Percentiles rank a stretch among this genome's conserved stretches.
Conservation (phyloP, 1,284 basidiomycete genomes). For the Ganoderma multipileum region DNA sequence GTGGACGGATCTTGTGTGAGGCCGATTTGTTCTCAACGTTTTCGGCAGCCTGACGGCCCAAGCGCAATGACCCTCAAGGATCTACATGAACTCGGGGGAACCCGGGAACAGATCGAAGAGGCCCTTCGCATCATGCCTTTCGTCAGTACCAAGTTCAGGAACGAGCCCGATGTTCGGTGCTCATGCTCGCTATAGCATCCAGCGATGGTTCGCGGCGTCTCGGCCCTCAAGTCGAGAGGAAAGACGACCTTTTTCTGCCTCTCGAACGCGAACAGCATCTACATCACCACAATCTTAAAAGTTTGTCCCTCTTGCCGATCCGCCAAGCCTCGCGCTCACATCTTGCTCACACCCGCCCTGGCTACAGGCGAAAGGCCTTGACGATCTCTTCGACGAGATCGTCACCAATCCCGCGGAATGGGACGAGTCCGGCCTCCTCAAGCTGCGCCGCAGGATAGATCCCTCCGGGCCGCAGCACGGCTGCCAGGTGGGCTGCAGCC, state of each 20-base stretch:
- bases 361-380: slow-evolving; percentile 76
- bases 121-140: slow-evolving; percentile 87
- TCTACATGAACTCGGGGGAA: slow-evolving; percentile 72
- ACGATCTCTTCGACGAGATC: slow-evolving; percentile 82
- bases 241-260: slow-evolving; percentile 89
- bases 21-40: slow-evolving; percentile 11
- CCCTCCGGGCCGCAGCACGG: slow-evolving; percentile 81
- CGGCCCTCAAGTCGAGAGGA: slow-evolving; percentile 69
- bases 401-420: slow-evolving; percentile 95
- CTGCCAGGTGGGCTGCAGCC: slow-evolving; percentile 89
- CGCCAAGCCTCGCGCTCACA: background rate
- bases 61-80: slow-evolving; percentile 78
- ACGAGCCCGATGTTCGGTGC: background rate
- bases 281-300: slow-evolving; percentile 90
- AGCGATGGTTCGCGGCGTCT: slow-evolving; percentile 92
- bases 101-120: slow-evolving; percentile 77
- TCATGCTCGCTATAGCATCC: slow-evolving; percentile 73
- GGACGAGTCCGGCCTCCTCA: slow-evolving; percentile 76
- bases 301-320: slow-evolving; percentile 45
- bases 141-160: slow-evolving; percentile 57
- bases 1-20: slow-evolving; percentile 96
- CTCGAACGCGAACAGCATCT: slow-evolving; percentile 94
- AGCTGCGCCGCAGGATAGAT: slow-evolving; percentile 79
- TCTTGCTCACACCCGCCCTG: background rate
- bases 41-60: slow-evolving; percentile 6